Evolutionary conservation across 305 asterid genomes (phyloP), one percentile per base, ranked within the genome.

Genomic region (Solanum hybrid): DNA sequence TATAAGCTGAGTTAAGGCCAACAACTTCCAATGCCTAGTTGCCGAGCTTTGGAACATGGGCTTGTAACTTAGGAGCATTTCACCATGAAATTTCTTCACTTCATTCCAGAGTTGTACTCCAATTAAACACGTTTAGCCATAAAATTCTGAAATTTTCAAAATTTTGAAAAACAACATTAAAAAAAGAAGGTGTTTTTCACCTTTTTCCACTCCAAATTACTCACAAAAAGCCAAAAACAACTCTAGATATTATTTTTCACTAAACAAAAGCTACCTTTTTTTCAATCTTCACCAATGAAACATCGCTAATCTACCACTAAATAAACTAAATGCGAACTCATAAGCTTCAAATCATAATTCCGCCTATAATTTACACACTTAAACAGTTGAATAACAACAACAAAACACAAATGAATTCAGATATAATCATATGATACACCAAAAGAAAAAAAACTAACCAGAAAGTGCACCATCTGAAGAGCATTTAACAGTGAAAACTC

Each of bases 401-500:
- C 27, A 64, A n/a, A n/a, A 66, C 15, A n/a, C 29, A 71, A 71
- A 24, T 24, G 3, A 26, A 69, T 69, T 26, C 32, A 24, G 29
- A 24, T 71, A 69, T 22, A 27, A 27, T 24, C 36, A 72, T 72
- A 22, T 24, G 34, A 13, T 13, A 29, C 19, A 73, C 7, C 4
- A 2, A 76, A 17, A 17, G 1, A 8, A 7, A 5, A 64, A 15
- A 66, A 8, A 13, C 66, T 34, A 88, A 94, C 95, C 94, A 9
- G 91, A 78, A 31, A 90, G 79, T 31, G 91, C 87, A 90, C 89
- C 89, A 17, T 88, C 91, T 86, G 95, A 64, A 72, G 93, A 95
- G 91, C 98, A 95, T 87, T 76, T 92, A 90, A 96, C 92, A 31
- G 95, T 88, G 69, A 95, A 92, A 85, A 88, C 45, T 42, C 92